phyloP scores from a whole-genome alignment of 176 grass and related monocot genomes.

The Lolium rigidum region DNA sequence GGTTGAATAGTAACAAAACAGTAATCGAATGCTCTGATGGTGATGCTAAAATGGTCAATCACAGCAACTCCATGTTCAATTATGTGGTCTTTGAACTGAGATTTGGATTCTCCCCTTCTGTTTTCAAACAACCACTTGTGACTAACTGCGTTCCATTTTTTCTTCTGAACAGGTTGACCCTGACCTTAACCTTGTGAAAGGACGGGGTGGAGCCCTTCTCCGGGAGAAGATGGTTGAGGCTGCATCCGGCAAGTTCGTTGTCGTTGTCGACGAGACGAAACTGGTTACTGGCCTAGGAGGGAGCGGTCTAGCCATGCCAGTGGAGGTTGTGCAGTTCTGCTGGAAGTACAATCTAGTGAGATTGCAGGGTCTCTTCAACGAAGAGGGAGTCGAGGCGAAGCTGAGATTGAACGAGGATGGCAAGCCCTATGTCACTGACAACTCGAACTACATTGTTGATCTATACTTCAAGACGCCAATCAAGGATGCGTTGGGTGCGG shows the following conservation, averaged over 20 bases:
- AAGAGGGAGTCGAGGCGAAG: conserved; percentile 81
- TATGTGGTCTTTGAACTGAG: background rate
- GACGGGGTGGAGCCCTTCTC: conserved; percentile 90
- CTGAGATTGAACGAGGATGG: conserved; percentile 68
- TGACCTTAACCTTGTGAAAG: conserved; percentile 97
- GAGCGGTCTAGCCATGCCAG: conserved; percentile 93
- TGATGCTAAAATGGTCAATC: background rate
- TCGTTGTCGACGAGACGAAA: conserved; percentile 88
- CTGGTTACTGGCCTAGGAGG: conserved; percentile 89
- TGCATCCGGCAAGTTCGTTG: conserved; percentile 85
- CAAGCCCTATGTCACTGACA: conserved; percentile 89
- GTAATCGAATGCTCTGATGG: background rate
- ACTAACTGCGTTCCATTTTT: background rate
- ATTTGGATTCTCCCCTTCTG: background rate
- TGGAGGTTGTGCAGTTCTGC: conserved; percentile 99
- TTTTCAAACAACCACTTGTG: conserved; percentile 1
- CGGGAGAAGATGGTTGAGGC: conserved; percentile 99
- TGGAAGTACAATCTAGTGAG: conserved; percentile 91
- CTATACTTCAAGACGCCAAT: conserved; percentile 95
- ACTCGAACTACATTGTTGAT: conserved; percentile 86
- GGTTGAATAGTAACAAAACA: background rate
- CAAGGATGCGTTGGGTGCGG: conserved; percentile 76
- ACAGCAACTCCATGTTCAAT: background rate
- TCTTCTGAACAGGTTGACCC: conserved; percentile 75
- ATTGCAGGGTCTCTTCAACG: conserved; percentile 80